Percentiles rank a stretch among this genome's conserved stretches.
These are phyloP conservation scores for Monosporascus sp. DNA, from an alignment of 2,329 filamentous ascomycete genomes.

Conservation along the genomic window DNA sequence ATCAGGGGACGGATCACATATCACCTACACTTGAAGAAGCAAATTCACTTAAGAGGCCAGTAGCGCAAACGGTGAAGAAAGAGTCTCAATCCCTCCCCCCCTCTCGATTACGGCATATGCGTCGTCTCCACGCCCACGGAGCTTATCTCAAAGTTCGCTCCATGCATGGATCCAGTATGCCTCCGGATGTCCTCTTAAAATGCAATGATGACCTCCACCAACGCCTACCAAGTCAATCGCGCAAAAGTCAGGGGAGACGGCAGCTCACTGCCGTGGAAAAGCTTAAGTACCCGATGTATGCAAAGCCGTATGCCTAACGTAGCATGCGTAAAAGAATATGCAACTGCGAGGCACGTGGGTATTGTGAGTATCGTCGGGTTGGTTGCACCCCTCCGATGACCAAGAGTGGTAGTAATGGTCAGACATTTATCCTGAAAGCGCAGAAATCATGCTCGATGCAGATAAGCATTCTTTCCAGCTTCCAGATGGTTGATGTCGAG, in stretches of 20 bases:
- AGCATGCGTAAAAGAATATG: not conserved
- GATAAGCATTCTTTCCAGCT: not conserved
- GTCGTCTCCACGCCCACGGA: not conserved
- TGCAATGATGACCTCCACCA: not conserved
- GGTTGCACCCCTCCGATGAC: not conserved
- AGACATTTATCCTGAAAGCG: not conserved
- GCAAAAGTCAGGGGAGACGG: not conserved
- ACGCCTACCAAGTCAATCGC: not conserved
- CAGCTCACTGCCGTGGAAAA: not conserved
- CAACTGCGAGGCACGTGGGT: not conserved
- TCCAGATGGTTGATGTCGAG: not conserved
- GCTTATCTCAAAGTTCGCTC: not conserved
- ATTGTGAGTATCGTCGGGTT: not conserved
- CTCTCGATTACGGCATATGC: not conserved
- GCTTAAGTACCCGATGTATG: not conserved
- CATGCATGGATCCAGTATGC: not conserved
- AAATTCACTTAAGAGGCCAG: not conserved
- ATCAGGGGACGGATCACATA: no score
- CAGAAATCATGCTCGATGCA: not conserved
- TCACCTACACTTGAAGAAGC: no score
- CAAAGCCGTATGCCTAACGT: not conserved
- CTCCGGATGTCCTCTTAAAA: not conserved
- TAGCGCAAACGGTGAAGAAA: not conserved
- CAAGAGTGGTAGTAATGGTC: not conserved
- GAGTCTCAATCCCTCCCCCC: not conserved